phyloP scores from a whole-genome alignment of 1,284 basidiomycete species.

The Rhodotorula sp. region DNA sequence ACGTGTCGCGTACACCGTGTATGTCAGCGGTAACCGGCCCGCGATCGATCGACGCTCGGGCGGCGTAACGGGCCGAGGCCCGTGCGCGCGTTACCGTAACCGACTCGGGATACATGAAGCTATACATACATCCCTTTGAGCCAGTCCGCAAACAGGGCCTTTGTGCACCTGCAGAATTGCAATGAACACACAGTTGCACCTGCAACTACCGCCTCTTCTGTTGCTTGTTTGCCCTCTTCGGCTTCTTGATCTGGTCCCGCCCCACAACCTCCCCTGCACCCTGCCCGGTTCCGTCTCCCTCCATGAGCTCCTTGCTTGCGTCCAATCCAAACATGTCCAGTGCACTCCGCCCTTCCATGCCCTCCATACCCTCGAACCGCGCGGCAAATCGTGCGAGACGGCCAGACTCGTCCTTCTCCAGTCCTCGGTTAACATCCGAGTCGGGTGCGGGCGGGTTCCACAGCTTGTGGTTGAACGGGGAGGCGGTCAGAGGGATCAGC shows the following conservation, averaged over 20 bases:
- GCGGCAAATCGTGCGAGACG: slow-evolving; percentile 29
- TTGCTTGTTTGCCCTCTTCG: slow-evolving; percentile 1
- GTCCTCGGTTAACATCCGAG: slow-evolving; percentile 12
- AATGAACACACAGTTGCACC: not conserved
- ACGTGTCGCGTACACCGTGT: no score
- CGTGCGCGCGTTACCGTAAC: no score
- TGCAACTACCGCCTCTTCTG: not conserved
- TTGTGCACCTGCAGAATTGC: no score
- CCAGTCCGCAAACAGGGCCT: no score
- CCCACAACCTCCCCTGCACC: slow-evolving; percentile 1
- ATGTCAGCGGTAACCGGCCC: no score
- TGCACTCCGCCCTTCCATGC: not conserved
- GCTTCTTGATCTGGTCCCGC: slow-evolving; percentile 3
- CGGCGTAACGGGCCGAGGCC: no score
- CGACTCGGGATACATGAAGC: no score
- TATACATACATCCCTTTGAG: no score
- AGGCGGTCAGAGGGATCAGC: slow-evolving; percentile 35
- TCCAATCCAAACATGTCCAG: not conserved
- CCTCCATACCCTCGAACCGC: slow-evolving; percentile 15
- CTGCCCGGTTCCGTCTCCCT: slow-evolving; percentile 5
- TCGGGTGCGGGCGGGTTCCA: slow-evolving; percentile 40
- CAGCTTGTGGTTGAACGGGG: slow-evolving; percentile 36
- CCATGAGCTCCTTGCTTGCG: not conserved
- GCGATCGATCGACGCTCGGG: no score
- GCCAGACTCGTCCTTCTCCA: slow-evolving; percentile 39